Percentiles rank a stretch among this genome's conserved stretches.
Conservation (phyloP, 1,284 basidiomycete species). For the Rhodofomes roseus region DNA sequence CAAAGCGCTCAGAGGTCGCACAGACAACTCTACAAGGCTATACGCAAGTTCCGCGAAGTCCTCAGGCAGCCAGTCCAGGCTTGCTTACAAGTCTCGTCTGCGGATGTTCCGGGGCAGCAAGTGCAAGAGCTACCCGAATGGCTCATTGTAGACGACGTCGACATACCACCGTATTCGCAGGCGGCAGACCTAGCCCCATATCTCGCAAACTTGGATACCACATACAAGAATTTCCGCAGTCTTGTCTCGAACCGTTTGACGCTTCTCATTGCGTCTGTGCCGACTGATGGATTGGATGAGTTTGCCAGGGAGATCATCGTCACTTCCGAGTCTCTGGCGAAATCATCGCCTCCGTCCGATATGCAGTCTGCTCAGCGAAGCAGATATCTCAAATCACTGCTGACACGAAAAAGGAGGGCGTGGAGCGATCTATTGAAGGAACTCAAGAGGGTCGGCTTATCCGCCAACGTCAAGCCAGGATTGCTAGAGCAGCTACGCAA, state of each 20-base stretch:
- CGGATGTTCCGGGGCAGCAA: slow-evolving; percentile 33
- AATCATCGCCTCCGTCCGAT: slow-evolving; percentile 43
- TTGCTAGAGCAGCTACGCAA: slow-evolving; percentile 62
- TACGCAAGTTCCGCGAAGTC: slow-evolving; percentile 90
- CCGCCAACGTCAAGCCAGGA: slow-evolving; percentile 71
- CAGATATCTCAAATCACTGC: slow-evolving; percentile 73
- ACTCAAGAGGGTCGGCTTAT: slow-evolving; percentile 78
- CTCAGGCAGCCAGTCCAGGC: slow-evolving; percentile 69
- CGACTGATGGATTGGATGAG: slow-evolving; percentile 48
- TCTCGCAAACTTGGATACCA: slow-evolving; percentile 40
- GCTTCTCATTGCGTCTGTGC: slow-evolving; percentile 37
- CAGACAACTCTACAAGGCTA: slow-evolving; percentile 86
- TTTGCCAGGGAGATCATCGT: slow-evolving; percentile 76
- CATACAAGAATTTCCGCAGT: slow-evolving; percentile 44
- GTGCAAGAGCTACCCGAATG: neutral
- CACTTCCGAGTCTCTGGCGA: slow-evolving; percentile 61
- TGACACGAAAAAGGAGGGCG: slow-evolving; percentile 87
- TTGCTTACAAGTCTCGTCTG: slow-evolving; percentile 37
- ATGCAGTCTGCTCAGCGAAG: slow-evolving; percentile 57
- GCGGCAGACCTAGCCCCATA: slow-evolving; percentile 26
- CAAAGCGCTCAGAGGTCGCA: slow-evolving; percentile 92
- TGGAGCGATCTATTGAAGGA: slow-evolving; percentile 92
- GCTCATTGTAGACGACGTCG: neutral
- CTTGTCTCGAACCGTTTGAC: slow-evolving; percentile 41
- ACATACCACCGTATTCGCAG: slow-evolving; percentile 12